A percentile compares a stretch with the other conserved stretches of the same genome.
Evolutionary conservation across 2,329 filamentous ascomycete species (phyloP).

Genomic region (Akanthomyces uredinophilus): DNA sequence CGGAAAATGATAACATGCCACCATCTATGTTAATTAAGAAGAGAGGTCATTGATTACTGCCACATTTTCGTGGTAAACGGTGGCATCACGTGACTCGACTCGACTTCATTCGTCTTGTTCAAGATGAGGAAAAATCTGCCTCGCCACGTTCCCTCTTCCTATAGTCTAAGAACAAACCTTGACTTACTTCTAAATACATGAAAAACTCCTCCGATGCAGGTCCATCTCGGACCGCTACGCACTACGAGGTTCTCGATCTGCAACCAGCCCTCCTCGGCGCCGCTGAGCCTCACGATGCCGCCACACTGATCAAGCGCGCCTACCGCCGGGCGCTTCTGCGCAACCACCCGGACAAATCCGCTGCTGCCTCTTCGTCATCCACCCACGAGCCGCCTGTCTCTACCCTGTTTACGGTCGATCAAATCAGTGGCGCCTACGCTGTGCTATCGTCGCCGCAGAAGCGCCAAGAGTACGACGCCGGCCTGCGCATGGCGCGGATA

Average conservation of each 20-base stretch:
- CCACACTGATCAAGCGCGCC: conserved; percentile 52
- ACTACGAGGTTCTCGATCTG: conserved; percentile 58
- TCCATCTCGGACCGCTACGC: conserved; percentile 34
- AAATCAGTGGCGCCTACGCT: conserved; percentile 56
- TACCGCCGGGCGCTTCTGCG: conserved; percentile 60
- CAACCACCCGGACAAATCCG: conserved; percentile 60
- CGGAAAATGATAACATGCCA: background rate
- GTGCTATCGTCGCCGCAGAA: conserved; percentile 47
- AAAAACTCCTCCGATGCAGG: conserved; percentile 5
- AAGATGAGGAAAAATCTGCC: background rate
- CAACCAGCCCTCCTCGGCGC: conserved; percentile 43
- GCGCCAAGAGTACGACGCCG: conserved; percentile 50
- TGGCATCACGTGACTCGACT: conserved; percentile 8
- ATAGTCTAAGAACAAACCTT: background rate
- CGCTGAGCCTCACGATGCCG: conserved; percentile 31
- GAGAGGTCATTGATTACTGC: too few species aligned
- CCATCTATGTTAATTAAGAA: background rate
- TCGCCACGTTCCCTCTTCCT: background rate
- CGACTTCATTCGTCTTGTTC: background rate
- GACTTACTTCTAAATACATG: background rate
- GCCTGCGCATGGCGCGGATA: conserved; percentile 34
- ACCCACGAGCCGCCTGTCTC: background rate
- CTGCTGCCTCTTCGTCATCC: conserved; percentile 8
- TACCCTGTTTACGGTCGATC: conserved; percentile 50
- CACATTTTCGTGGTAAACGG: background rate